These are phyloP conservation scores for Neofusicoccum ribis DNA, from an alignment of 2,329 filamentous ascomycete species.

Conservation along the genomic window DNA sequence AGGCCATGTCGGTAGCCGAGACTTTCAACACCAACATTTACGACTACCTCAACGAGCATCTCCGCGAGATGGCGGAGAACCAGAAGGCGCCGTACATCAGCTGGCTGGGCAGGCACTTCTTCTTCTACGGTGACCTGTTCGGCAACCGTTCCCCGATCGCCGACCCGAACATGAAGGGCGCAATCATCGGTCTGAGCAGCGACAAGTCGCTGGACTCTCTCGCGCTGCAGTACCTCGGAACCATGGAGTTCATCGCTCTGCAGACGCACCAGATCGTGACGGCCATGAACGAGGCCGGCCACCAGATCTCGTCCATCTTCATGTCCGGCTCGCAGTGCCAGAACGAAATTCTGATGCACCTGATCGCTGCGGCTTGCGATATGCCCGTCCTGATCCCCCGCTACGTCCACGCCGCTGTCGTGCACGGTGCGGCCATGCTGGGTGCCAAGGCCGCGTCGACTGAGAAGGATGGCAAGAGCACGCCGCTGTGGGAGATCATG, in stretches of 20 bases:
- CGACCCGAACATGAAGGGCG: constrained; percentile 88
- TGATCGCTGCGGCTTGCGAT: constrained; percentile 85
- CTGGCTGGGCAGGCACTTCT: constrained; percentile 88
- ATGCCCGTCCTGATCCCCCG: constrained; percentile 93
- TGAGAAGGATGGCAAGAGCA: constrained; percentile 72
- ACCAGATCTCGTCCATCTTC: constrained; percentile 89
- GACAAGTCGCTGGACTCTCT: constrained; percentile 87
- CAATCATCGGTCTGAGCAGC: constrained; percentile 80
- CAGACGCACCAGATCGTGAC: constrained; percentile 96
- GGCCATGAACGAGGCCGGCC: constrained; percentile 87
- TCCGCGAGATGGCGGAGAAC: constrained; percentile 72
- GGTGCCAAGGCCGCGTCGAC: constrained; percentile 94
- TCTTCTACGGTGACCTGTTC: constrained; percentile 98
- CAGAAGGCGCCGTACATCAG: constrained; percentile 72
- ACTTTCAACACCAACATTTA: constrained; percentile 88
- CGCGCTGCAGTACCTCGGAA: constrained; percentile 89
- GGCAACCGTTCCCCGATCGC: constrained; percentile 94
- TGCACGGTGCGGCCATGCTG: constrained; percentile 97
- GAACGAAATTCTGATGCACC: constrained; percentile 86
- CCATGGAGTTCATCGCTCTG: constrained; percentile 97
- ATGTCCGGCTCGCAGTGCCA: constrained; percentile 99
- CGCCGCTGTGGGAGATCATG: constrained; percentile 95
- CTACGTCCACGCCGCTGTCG: constrained; percentile 93
- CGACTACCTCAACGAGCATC: constrained; percentile 87
- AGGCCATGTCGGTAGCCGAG: constrained; percentile 75